These are phyloP conservation scores for Aspergillus felis DNA, from an alignment of 2,329 filamentous ascomycete species.

Conservation along the genomic window DNA sequence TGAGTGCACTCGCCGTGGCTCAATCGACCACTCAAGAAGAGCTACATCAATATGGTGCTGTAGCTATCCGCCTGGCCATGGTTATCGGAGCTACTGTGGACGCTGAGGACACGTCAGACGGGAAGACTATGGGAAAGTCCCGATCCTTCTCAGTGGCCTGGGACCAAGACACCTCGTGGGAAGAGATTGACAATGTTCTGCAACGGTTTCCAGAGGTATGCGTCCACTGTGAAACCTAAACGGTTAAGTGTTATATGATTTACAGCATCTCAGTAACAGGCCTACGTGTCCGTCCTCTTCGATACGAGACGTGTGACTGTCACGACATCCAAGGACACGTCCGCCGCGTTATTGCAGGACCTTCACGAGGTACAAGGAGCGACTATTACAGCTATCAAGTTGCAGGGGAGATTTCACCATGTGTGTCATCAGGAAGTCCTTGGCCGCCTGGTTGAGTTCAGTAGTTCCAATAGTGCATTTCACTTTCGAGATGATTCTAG, in stretches of 20 bases:
- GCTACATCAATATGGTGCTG: constrained; percentile 33
- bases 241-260: background rate
- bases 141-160: background rate
- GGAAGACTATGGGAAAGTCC: constrained; percentile 8
- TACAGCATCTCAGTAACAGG: constrained; percentile 12
- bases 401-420: no score
- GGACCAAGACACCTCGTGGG: background rate
- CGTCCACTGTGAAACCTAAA: background rate
- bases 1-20: constrained; percentile 38
- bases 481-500: no score
- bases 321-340: constrained; percentile 17
- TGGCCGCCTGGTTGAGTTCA: no score
- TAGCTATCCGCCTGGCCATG: constrained; percentile 38
- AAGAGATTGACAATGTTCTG: constrained; percentile 17
- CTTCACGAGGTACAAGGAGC: constrained; percentile 15
- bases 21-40: constrained; percentile 22
- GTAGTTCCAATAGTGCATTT: no score
- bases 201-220: constrained; percentile 14
- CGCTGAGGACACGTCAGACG: constrained; percentile 29
- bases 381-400: no score
- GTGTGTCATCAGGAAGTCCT: no score
- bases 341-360: no score
- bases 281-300: constrained; percentile 37
- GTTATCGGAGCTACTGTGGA: constrained; percentile 38
- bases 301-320: constrained; percentile 38